Evolutionary conservation across 371 early-diverging fungal genomes (phyloP).

Genomic region (Syncephalastrum sp.): DNA sequence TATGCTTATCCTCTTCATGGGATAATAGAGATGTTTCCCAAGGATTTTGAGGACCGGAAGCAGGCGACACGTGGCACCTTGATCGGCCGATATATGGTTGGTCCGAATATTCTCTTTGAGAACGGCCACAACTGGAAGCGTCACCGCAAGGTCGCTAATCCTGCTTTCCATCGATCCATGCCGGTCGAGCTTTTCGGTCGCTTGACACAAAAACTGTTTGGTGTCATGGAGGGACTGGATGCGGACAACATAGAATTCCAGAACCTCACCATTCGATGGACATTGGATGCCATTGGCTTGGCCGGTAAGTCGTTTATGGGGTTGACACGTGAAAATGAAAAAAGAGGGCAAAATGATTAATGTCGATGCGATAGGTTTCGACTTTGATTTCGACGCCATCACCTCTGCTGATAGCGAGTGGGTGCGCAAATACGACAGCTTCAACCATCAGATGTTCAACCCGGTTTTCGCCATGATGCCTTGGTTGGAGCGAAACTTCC

Average conservation of each 20-base stretch:
- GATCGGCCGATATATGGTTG: conserved; percentile 16
- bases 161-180: conserved; percentile 42
- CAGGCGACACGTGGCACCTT: conserved; percentile 4
- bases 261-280: conserved; percentile 13
- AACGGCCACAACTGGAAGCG: conserved; percentile 26
- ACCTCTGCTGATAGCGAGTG: conserved; percentile 11
- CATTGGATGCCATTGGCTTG: conserved; percentile 37
- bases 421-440: conserved; percentile 13
- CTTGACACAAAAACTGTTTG: conserved; percentile 19
- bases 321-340: no score
- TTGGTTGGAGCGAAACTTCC: conserved; percentile 14
- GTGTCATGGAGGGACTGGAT: conserved; percentile 14
- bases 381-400: conserved; percentile 23
- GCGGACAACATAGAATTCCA: not conserved
- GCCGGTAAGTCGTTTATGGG: conserved; percentile 30
- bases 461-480: conserved; percentile 22
- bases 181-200: conserved; percentile 33
- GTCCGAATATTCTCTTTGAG: conserved; percentile 18
- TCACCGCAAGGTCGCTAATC: conserved; percentile 36
- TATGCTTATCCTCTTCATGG: not conserved
- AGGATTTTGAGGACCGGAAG: conserved; percentile 4
- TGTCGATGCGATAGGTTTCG: conserved; percentile 17
- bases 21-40: conserved; percentile 23
- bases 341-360: not conserved
- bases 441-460: conserved; percentile 9